These are phyloP conservation scores for Cantharellus cinnabarinus DNA, from an alignment of 768 basidiomycete genomes.

Conservation along the genomic window DNA sequence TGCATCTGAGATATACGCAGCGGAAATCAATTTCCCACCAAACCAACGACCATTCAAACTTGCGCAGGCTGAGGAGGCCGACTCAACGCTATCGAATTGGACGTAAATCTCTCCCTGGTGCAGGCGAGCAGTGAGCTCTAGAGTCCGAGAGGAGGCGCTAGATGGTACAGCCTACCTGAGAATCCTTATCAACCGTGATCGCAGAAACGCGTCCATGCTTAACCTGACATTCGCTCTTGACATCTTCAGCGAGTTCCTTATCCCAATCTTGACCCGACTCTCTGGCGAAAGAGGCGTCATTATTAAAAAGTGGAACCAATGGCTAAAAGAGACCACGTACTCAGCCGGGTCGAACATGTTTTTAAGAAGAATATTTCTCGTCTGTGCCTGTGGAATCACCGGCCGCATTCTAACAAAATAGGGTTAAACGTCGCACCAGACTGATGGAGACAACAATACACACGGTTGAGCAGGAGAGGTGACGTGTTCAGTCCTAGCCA, in stretches of 20 bases:
- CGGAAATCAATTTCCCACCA: constrained; percentile 74
- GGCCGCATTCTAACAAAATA: constrained; percentile 36
- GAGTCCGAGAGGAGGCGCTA: not conserved
- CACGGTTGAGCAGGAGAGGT: constrained; percentile 1
- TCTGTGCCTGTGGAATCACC: constrained; percentile 64
- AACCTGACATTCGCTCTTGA: constrained; percentile 78
- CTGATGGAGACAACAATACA: not conserved
- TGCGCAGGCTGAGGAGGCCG: constrained; percentile 66
- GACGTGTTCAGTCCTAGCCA: constrained; percentile 59
- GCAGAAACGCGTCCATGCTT: constrained; percentile 77
- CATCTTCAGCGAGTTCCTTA: constrained; percentile 85
- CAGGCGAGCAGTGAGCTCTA: not conserved
- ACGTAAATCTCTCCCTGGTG: constrained; percentile 92
- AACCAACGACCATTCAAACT: constrained; percentile 96
- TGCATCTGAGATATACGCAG: constrained; percentile 77
- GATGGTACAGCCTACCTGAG: constrained; percentile 37
- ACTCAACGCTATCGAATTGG: constrained; percentile 63
- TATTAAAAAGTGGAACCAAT: constrained; percentile 4
- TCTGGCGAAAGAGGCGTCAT: constrained; percentile 21
- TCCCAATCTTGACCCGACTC: constrained; percentile 97
- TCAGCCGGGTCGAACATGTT: constrained; percentile 98
- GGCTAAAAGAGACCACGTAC: constrained; percentile 22
- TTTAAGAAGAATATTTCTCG: constrained; percentile 71
- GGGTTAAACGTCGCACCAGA: not conserved
- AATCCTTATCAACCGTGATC: constrained; percentile 87